Percentiles rank a stretch among this genome's conserved stretches.
phyloP scores from a whole-genome alignment of 305 asterid species.

The Solanum hybrid region DNA sequence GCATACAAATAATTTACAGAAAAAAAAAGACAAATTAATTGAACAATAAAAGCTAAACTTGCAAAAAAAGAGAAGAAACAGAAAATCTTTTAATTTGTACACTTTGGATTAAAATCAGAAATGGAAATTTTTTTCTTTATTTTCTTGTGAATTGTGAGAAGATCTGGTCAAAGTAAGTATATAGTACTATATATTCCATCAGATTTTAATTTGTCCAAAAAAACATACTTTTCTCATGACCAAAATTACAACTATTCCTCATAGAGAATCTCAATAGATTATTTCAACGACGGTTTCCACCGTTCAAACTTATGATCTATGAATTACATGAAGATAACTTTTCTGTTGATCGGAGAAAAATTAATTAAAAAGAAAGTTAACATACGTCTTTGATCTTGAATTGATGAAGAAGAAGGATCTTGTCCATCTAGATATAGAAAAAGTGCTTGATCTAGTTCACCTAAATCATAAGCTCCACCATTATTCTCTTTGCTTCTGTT shows the following conservation, averaged over 20 bases:
- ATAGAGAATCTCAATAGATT: slow-evolving; percentile 23
- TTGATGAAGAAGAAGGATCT: slow-evolving; percentile 39
- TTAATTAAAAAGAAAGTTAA: background rate
- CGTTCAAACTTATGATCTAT: background rate
- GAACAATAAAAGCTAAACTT: background rate
- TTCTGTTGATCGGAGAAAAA: background rate
- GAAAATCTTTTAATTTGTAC: background rate
- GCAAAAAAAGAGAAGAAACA: background rate
- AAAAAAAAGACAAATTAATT: background rate
- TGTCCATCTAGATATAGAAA: slow-evolving; percentile 58
- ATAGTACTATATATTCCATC: slow-evolving; percentile 11
- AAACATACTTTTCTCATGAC: slow-evolving; percentile 39
- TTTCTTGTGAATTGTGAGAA: background rate
- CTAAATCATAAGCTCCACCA: slow-evolving; percentile 46
- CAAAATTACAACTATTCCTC: slow-evolving; percentile 4
- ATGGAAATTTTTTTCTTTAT: background rate
- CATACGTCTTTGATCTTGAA: slow-evolving; percentile 63
- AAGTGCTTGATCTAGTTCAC: slow-evolving; percentile 80
- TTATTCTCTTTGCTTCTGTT: slow-evolving; percentile 49
- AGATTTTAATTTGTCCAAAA: slow-evolving; percentile 11
- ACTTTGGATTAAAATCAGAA: background rate
- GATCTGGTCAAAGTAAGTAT: slow-evolving; percentile 55
- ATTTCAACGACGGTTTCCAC: background rate
- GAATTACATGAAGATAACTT: background rate
- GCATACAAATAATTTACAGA: background rate